phyloP scores from a whole-genome alignment of 352 stramenopile species.

The Pythium oligandrum region DNA sequence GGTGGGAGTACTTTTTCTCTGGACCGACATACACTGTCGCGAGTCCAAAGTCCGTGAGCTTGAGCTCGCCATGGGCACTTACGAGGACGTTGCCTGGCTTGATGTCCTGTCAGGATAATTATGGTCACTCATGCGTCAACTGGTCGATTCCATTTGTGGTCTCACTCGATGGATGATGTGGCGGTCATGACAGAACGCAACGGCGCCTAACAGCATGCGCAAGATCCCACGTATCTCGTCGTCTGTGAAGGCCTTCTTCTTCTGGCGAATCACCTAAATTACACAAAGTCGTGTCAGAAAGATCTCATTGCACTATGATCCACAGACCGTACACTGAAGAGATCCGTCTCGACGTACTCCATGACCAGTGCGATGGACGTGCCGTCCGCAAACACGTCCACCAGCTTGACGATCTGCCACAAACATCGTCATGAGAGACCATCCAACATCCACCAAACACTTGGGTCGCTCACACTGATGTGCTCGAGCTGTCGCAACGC shows the following conservation, averaged over 20 bases:
- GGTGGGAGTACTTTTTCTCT: conserved; percentile 49
- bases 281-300: background rate
- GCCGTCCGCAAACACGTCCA: conserved; percentile 55
- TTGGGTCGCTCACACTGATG: conserved; percentile 33
- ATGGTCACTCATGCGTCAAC: background rate
- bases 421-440: background rate
- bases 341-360: conserved; percentile 63
- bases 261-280: conserved; percentile 35
- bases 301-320: background rate
- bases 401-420: conserved; percentile 53
- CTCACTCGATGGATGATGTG: conserved; percentile 60
- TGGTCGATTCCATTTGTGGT: no score
- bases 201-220: conserved; percentile 60
- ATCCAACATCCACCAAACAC: no score
- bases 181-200: conserved; percentile 55
- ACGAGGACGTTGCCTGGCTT: conserved; percentile 73
- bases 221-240: conserved; percentile 50
- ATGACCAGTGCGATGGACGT: conserved; percentile 58
- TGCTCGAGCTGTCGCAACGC: conserved; percentile 67
- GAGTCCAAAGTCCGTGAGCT: conserved; percentile 79
- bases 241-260: conserved; percentile 25
- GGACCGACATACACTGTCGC: conserved; percentile 50
- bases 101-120: conserved; percentile 35
- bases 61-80: conserved; percentile 44
- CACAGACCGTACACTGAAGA: conserved; percentile 32